phyloP scores from a whole-genome alignment of 208 protist genomes.

The Trypanosomatidae sp. region DNA sequence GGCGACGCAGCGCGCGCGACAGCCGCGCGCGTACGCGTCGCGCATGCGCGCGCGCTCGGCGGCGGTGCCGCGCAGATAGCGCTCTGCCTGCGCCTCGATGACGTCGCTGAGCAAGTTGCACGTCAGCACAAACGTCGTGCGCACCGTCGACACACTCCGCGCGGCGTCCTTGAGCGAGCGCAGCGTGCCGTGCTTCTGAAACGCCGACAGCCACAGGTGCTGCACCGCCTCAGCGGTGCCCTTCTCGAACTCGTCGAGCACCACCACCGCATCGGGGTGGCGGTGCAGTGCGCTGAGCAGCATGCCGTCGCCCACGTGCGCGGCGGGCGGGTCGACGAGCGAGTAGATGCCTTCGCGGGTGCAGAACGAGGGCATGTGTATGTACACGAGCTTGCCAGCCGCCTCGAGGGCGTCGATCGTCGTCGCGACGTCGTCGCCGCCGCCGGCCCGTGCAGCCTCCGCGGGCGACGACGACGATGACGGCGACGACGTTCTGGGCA shows the following conservation, averaged over 20 bases:
- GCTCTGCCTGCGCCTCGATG: constrained; percentile 15
- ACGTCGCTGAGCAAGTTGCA: constrained; percentile 57
- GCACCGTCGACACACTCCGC: constrained; percentile 55
- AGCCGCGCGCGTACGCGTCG: constrained; percentile 18
- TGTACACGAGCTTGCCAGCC: constrained; percentile 57
- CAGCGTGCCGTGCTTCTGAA: constrained; percentile 74
- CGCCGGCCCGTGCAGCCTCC: neutral
- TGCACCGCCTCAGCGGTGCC: constrained; percentile 63
- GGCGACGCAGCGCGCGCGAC: constrained; percentile 25
- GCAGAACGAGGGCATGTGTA: constrained; percentile 79
- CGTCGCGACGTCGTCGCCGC: neutral
- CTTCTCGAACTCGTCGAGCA: constrained; percentile 86
- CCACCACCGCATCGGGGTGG: constrained; percentile 55
- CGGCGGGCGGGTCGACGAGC: constrained; percentile 73
- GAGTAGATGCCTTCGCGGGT: constrained; percentile 83
- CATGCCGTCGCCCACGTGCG: constrained; percentile 70
- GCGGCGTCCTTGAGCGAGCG: constrained; percentile 67
- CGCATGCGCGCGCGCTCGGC: constrained; percentile 28
- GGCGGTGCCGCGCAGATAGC: constrained; percentile 19
- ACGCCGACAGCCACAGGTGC: constrained; percentile 79
- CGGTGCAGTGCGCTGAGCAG: constrained; percentile 58
- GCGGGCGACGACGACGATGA: neutral
- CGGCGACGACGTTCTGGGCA: constrained; percentile 1
- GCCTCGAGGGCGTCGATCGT: constrained; percentile 26
- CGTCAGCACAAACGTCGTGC: constrained; percentile 69